Evolutionary conservation across 768 basidiomycete species (phyloP).

Genomic region (Kwoniella botswanensis): DNA sequence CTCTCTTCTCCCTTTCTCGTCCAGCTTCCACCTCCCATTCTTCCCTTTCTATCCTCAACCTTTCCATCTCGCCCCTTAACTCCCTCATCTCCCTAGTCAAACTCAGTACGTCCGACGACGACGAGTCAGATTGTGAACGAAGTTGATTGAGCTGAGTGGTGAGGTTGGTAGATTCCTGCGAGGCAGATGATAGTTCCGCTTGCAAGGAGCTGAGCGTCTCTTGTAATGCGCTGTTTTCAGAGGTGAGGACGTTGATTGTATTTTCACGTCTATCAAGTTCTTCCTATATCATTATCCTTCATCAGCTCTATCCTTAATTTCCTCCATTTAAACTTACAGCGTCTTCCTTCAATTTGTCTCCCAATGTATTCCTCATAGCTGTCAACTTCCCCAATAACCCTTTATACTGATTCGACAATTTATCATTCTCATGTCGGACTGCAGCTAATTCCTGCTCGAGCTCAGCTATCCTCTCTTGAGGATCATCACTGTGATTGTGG

Average conservation of each 20-base stretch:
- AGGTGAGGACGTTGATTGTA: conserved; percentile 75
- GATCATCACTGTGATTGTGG: conserved; percentile 3
- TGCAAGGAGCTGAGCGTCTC: conserved; percentile 78
- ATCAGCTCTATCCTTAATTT: too few species aligned
- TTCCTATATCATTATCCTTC: conserved; percentile 68
- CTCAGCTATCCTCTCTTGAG: conserved; percentile 46
- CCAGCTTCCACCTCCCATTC: conserved; percentile 70
- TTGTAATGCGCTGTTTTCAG: conserved; percentile 75
- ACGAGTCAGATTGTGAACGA: conserved; percentile 55
- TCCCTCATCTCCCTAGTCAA: conserved; percentile 73
- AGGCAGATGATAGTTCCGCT: conserved; percentile 74
- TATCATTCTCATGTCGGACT: conserved; percentile 83
- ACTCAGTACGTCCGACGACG: conserved; percentile 49
- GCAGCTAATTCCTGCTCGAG: conserved; percentile 77
- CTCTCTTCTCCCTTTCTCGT: conserved; percentile 72
- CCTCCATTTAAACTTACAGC: conserved; percentile 65
- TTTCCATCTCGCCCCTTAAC: conserved; percentile 82
- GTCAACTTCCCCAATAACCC: conserved; percentile 85
- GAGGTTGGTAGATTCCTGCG: conserved; percentile 74
- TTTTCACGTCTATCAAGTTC: conserved; percentile 94
- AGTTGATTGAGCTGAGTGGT: conserved; percentile 67
- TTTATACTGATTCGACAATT: conserved; percentile 81
- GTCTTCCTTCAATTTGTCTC: conserved; percentile 93
- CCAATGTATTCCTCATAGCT: conserved; percentile 88
- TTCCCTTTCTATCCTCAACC: conserved; percentile 78